phyloP scores from a whole-genome alignment of 306 rosid species.

The Hippophae gyantsensis region DNA sequence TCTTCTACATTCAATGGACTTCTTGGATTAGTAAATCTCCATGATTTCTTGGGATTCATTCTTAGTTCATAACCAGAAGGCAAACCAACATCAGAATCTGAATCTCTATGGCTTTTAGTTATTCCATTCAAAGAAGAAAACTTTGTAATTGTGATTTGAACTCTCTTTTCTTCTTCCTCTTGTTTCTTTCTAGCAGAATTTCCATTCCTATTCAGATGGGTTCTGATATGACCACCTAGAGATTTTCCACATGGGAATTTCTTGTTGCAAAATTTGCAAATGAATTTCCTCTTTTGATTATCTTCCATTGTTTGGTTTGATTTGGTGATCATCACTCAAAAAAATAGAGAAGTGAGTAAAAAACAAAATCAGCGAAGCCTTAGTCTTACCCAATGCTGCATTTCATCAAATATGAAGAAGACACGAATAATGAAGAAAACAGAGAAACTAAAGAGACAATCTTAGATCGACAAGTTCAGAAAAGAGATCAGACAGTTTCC shows the following conservation, averaged over 20 bases:
- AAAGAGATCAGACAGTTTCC: slow-evolving; percentile 45
- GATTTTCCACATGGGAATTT: slow-evolving; percentile 66
- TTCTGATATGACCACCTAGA: slow-evolving; percentile 71
- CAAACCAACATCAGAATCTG: slow-evolving; percentile 31
- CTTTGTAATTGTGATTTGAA: slow-evolving; percentile 21
- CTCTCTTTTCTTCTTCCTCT: slow-evolving; percentile 3
- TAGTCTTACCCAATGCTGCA: slow-evolving; percentile 39
- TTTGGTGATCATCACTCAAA: slow-evolving; percentile 15
- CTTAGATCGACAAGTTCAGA: slow-evolving; percentile 37
- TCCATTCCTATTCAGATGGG: slow-evolving; percentile 41
- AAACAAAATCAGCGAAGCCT: slow-evolving; percentile 4
- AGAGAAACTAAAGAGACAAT: slow-evolving; percentile 15
- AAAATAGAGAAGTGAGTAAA: slow-evolving; percentile 7
- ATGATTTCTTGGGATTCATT: slow-evolving; percentile 73
- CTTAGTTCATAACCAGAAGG: slow-evolving; percentile 48
- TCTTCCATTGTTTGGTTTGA: slow-evolving; percentile 21
- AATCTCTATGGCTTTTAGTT: slow-evolving; percentile 45
- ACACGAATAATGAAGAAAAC: slow-evolving; percentile 9
- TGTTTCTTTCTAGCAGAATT: slow-evolving; percentile 12
- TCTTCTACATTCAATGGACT: slow-evolving; percentile 17
- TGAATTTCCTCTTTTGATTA: slow-evolving; percentile 47
- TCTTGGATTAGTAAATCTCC: slow-evolving; percentile 48
- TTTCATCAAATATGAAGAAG: slow-evolving; percentile 19
- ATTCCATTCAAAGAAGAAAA: slow-evolving; percentile 22
- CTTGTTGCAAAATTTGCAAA: slow-evolving; percentile 62